Evolutionary conservation across 1,139 yeast species (phyloP).

Genomic region (Lodderomyces pseudojiufengensis): DNA sequence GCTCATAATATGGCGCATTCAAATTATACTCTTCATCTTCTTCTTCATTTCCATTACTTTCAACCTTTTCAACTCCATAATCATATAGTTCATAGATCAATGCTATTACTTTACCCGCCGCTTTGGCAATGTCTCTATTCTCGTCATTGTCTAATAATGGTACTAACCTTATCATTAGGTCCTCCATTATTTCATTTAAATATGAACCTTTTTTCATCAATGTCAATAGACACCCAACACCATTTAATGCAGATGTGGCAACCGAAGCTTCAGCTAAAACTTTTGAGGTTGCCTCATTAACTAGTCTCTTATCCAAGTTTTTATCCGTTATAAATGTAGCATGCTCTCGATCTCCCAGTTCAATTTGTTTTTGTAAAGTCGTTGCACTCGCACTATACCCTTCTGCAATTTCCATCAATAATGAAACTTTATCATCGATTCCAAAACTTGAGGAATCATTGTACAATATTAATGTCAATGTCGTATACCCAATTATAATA

Average conservation of each 20-base stretch:
- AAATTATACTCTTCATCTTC: constrained; percentile 39
- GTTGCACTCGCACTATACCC: constrained; percentile 39
- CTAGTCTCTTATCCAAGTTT: constrained; percentile 34
- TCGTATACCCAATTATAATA: constrained; percentile 43
- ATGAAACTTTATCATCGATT: constrained; percentile 40
- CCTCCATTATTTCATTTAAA: constrained; percentile 41
- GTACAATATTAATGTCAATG: constrained; percentile 41
- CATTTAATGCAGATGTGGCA: constrained; percentile 46
- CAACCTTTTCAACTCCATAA: constrained; percentile 24
- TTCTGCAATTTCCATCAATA: constrained; percentile 46
- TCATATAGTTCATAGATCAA: constrained; percentile 57
- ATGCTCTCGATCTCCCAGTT: constrained; percentile 43
- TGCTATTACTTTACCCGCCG: constrained; percentile 61
- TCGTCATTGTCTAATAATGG: constrained; percentile 43
- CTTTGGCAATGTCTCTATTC: constrained; percentile 39
- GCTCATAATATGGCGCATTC: constrained; percentile 58
- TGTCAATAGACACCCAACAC: constrained; percentile 45
- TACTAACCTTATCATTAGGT: constrained; percentile 34
- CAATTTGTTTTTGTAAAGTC: constrained; percentile 30
- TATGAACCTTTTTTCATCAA: constrained; percentile 37
- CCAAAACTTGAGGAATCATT: constrained; percentile 51
- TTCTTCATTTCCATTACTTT: constrained; percentile 26
- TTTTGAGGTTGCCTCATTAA: constrained; percentile 31
- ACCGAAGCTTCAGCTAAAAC: constrained; percentile 37
- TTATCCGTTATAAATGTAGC: constrained; percentile 40